phyloP scores from a whole-genome alignment of 202 grass and related monocot species.

The Cymbopogon flexuosus region DNA sequence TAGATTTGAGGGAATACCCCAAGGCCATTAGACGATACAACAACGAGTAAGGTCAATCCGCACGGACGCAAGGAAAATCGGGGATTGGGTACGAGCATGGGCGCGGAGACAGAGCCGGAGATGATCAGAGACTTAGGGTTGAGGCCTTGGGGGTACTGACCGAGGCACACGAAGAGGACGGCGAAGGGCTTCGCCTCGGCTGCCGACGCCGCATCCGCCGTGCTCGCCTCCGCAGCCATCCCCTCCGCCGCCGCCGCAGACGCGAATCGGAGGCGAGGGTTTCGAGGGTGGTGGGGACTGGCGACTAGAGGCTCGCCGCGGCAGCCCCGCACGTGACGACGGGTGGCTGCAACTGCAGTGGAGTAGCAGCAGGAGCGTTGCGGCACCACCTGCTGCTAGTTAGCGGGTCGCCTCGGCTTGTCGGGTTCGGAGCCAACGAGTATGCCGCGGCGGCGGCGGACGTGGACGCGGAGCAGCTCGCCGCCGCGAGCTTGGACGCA shows the following conservation, averaged over 20 bases:
- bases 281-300: neutral
- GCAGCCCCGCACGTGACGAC: neutral
- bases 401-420: slow-evolving; percentile 25
- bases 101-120: neutral
- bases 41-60: neutral
- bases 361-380: neutral
- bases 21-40: too few species aligned
- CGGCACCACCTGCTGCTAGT: neutral
- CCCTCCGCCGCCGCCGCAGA: slow-evolving; percentile 20
- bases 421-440: slow-evolving; percentile 39
- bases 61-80: neutral
- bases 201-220: neutral
- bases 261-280: slow-evolving; percentile 21
- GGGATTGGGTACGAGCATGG: neutral
- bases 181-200: slow-evolving; percentile 50
- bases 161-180: slow-evolving; percentile 93
- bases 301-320: neutral
- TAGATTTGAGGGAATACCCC: too few species aligned
- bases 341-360: neutral
- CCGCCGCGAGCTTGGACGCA: neutral
- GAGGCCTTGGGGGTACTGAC: slow-evolving; percentile 40
- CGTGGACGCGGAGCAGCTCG: neutral
- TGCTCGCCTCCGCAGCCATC: slow-evolving; percentile 39
- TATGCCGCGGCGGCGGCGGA: neutral
- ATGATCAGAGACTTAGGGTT: neutral